phyloP scores from a whole-genome alignment of 179 eudicot genomes.

The Silene noctiflora region DNA sequence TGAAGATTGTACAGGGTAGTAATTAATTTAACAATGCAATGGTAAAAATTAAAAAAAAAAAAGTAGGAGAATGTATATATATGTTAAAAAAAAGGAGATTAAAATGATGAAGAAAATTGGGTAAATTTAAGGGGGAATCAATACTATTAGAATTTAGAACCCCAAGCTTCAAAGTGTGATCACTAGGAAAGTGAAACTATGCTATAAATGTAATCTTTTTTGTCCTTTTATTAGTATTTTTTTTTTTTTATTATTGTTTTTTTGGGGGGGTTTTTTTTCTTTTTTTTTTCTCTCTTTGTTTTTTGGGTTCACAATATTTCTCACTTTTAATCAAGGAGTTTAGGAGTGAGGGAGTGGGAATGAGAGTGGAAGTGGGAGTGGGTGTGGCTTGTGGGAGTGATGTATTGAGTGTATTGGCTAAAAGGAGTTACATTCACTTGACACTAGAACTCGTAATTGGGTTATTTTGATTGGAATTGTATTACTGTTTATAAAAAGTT shows the following conservation, averaged over 20 bases:
- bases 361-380: background rate
- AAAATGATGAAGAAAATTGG: background rate
- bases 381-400: background rate
- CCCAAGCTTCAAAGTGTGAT: slow-evolving; percentile 11
- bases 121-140: too few relatives aligned
- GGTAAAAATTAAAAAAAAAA: background rate
- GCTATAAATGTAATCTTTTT: background rate
- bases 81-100: background rate
- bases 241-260: background rate
- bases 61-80: background rate
- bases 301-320: too few relatives aligned
- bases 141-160: background rate
- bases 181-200: slow-evolving; percentile 3
- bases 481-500: too few relatives aligned
- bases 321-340: background rate
- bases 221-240: background rate
- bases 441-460: too few relatives aligned
- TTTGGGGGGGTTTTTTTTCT: background rate
- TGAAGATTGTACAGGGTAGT: background rate
- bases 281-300: background rate
- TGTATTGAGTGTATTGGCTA: too few relatives aligned
- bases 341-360: background rate
- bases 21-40: background rate
- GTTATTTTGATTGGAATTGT: too few relatives aligned
- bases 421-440: too few relatives aligned